A percentile compares a stretch with the other conserved stretches of the same genome.
Conservation (phyloP, 257 asterid species). For the Solanum okadae region DNA sequence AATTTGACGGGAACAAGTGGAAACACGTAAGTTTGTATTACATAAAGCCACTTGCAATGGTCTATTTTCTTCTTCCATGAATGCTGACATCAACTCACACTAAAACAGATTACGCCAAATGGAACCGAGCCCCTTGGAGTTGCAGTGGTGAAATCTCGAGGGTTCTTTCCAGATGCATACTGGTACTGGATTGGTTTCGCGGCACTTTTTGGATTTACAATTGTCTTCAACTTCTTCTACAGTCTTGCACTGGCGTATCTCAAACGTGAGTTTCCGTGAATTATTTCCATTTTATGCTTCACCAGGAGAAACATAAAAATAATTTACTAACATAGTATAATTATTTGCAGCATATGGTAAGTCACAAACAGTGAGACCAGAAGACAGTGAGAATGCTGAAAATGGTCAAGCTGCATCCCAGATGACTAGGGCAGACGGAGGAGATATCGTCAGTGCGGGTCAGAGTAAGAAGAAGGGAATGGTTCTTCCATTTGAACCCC, state of each 20-base stretch:
- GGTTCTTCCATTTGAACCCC: constrained; percentile 95
- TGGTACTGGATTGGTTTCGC: constrained; percentile 42
- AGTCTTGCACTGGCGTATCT: constrained; percentile 26
- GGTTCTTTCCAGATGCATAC: constrained; percentile 20
- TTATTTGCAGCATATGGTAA: constrained; percentile 42
- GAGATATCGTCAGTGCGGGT: constrained; percentile 18
- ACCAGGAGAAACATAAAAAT: neutral
- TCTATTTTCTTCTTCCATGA: neutral
- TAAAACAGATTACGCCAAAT: constrained; percentile 5
- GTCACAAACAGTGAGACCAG: constrained; percentile 32
- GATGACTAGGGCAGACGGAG: constrained; percentile 1
- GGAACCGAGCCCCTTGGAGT: constrained; percentile 18
- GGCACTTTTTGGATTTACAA: constrained; percentile 22
- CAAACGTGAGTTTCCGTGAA: constrained; percentile 36
- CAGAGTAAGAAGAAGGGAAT: constrained; percentile 42
- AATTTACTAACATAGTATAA: neutral
- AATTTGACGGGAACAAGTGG: constrained; percentile 57
- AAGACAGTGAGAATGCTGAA: constrained; percentile 13
- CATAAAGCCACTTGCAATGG: neutral
- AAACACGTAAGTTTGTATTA: constrained; percentile 19
- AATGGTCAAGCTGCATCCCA: neutral
- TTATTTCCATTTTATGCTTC: neutral
- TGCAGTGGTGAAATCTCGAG: constrained; percentile 12
- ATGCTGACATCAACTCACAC: neutral
- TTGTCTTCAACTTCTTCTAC: constrained; percentile 15